Base-by-base conservation (phyloP, 73 alveolate species). In the Tetrahymena borealis region DNA sequence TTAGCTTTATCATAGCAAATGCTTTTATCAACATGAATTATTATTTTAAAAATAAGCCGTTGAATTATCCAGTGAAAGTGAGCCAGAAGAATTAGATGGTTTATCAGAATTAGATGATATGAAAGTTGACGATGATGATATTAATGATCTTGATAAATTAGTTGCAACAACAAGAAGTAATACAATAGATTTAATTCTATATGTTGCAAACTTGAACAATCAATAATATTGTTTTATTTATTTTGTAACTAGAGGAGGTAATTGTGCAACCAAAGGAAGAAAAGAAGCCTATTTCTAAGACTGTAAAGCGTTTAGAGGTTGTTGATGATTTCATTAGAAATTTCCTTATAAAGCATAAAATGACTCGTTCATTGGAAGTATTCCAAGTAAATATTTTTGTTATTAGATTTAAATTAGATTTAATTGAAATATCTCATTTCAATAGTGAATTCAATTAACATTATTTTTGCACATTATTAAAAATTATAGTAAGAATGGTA, bases 251-350 rank as follows among this genome's bases (percentile, higher is more conserved):
- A 93, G 95, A 93, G 78, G 95, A 93, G 90, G 95, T 79, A 15
- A 79, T 35, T 18, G 91, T 93, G 10, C 95, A 96, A 13, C 78
- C 79, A 3, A 60, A 79, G 33, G 43, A 39, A 91, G 90, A 39
- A 11, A 33, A 35, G 41, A 97, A 96, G 91, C 96, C 96, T 15
- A 94, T 96, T 90, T 98, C 99, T 32, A 96, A 96, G 91, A 95
- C 96, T 35, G 96, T 97, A 13, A 92, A 96, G 91, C 95, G 99
- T 78, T 98, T 96, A 33, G 99, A 98, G 91, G 99, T 98, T 18
- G 99, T 99, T 11, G 99, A 99, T 95, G 99, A 99, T 92, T 99
- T 98, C 96, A 98, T 99, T 94, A 95, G 99, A 78, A 99, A 99
- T 96, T 99, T 98, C 97, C 95, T 99, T 43, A 95, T 96, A 39